These are phyloP conservation scores for Sporodiniella umbellata DNA, from an alignment of 371 early-diverging fungal species.

Conservation along the genomic window DNA sequence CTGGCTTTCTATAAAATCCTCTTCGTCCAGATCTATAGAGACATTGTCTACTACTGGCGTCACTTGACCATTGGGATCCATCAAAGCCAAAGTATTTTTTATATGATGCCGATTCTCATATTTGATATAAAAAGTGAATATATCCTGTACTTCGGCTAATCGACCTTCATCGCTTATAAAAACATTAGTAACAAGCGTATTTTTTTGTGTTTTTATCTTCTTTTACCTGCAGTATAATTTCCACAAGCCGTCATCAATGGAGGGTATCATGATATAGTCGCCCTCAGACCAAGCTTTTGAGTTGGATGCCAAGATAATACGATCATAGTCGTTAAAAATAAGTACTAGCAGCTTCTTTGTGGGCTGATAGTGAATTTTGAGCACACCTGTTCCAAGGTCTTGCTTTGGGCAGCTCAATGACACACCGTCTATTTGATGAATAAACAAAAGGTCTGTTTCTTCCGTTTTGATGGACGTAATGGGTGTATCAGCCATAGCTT, in stretches of 20 bases:
- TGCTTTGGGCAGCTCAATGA: conserved; percentile 10
- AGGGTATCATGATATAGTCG: conserved; percentile 21
- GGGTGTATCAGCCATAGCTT: conserved; percentile 16
- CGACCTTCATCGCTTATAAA: conserved; percentile 16
- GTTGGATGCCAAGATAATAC: conserved; percentile 21
- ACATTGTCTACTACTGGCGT: conserved; percentile 37
- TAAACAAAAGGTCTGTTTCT: background rate
- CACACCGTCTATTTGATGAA: conserved; percentile 13
- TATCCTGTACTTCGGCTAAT: conserved; percentile 25
- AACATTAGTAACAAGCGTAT: background rate
- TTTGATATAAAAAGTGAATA: conserved; percentile 33
- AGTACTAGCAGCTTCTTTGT: conserved; percentile 12
- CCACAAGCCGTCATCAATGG: conserved; percentile 30
- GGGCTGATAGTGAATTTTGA: conserved; percentile 18
- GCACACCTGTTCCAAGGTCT: conserved; percentile 17
- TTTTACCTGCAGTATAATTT: conserved; percentile 29
- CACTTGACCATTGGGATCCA: conserved; percentile 33
- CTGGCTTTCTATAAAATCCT: conserved; percentile 17
- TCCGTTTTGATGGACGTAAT: conserved; percentile 16
- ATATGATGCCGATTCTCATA: conserved; percentile 37
- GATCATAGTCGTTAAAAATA: conserved; percentile 16
- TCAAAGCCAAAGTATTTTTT: conserved; percentile 34
- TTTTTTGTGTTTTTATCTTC: background rate
- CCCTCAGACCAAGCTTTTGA: conserved; percentile 38
- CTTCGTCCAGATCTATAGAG: conserved; percentile 15